Evolutionary conservation across 257 asterid genomes (phyloP).

Genomic region (Solanum microdontum): DNA sequence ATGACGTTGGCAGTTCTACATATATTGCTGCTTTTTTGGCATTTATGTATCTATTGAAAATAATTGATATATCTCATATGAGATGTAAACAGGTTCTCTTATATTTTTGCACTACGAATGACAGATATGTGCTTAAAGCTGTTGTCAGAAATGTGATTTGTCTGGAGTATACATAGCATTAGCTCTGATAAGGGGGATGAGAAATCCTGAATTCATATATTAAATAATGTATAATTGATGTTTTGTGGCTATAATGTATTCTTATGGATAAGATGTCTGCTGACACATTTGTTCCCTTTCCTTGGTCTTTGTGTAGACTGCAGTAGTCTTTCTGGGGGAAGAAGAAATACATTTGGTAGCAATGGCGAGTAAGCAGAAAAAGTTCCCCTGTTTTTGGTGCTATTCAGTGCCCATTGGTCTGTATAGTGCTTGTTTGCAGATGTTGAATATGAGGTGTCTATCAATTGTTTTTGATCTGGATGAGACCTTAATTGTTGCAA

Average conservation of each 20-base stretch:
- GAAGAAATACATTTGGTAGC: constrained; percentile 96
- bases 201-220: not conserved
- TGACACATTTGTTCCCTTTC: constrained; percentile 6
- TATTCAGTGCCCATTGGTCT: constrained; percentile 65
- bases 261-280: not conserved
- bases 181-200: not conserved
- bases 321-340: constrained; percentile 63
- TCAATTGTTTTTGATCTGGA: constrained; percentile 95
- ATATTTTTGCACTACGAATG: not conserved
- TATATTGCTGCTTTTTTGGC: not conserved
- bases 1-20: not conserved
- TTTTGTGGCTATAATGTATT: not conserved
- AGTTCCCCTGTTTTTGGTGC: constrained; percentile 98
- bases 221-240: not conserved
- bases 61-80: not conserved
- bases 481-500: constrained; percentile 95
- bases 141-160: not conserved
- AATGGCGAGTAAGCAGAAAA: constrained; percentile 92
- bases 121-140: not conserved
- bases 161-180: not conserved
- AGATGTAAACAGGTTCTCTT: not conserved
- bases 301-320: constrained; percentile 48
- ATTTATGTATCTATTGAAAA: not conserved
- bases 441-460: constrained; percentile 83
- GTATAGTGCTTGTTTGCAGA: constrained; percentile 54